Conservation (phyloP, 73 alveolate species). For the Paramecium sexaurelia region DNA sequence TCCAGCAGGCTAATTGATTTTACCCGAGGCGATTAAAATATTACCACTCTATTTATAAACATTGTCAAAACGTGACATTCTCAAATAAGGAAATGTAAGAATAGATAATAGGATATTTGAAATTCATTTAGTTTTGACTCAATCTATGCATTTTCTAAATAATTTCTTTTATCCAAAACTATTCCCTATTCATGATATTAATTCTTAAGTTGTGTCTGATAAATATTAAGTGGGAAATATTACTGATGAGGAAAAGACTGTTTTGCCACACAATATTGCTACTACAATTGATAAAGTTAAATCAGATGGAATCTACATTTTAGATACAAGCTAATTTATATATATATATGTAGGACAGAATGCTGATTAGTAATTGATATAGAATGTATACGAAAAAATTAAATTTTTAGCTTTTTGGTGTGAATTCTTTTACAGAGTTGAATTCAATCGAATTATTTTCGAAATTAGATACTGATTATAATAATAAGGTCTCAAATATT, state of each 20-base stretch:
- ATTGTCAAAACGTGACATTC: constrained; percentile 68
- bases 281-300: constrained; percentile 44
- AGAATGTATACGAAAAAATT: constrained; percentile 53
- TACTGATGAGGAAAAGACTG: constrained; percentile 61
- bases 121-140: constrained; percentile 60
- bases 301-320: constrained; percentile 63
- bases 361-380: constrained; percentile 25
- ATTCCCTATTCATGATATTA: constrained; percentile 69
- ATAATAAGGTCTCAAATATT: neutral
- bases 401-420: constrained; percentile 43
- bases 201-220: neutral
- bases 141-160: constrained; percentile 67
- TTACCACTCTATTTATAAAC: constrained; percentile 74
- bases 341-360: constrained; percentile 69
- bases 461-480: constrained; percentile 10
- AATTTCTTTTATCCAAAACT: constrained; percentile 76
- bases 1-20: constrained; percentile 72
- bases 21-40: constrained; percentile 75
- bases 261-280: constrained; percentile 73
- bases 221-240: constrained; percentile 53
- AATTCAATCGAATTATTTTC: neutral
- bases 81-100: constrained; percentile 60
- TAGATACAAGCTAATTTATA: constrained; percentile 80
- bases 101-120: constrained; percentile 73
- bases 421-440: constrained; percentile 3